Percentiles rank a stretch among this genome's conserved stretches.
Conservation (phyloP, 2,329 filamentous ascomycete species). For the Cercospora nicotianae region DNA sequence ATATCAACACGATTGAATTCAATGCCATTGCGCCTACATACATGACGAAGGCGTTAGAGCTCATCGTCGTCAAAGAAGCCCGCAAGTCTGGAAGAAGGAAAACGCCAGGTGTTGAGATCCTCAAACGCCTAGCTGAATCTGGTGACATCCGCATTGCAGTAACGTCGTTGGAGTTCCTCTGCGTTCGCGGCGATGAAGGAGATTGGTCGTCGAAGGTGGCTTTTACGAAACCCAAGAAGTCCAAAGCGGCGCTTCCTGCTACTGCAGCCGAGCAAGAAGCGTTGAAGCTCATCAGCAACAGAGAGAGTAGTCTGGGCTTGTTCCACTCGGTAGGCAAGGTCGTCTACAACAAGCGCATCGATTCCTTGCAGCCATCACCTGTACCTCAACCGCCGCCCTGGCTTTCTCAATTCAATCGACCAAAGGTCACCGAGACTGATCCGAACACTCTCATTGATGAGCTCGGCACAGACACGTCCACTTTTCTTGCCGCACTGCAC, state of each 20-base stretch:
- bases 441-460: slow-evolving; percentile 81
- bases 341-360: slow-evolving; percentile 88
- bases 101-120: slow-evolving; percentile 74
- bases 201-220: slow-evolving; percentile 73
- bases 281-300: slow-evolving; percentile 76
- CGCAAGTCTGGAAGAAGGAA: slow-evolving; percentile 71
- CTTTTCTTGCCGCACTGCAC: slow-evolving; percentile 85
- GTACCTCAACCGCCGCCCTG: slow-evolving; percentile 49
- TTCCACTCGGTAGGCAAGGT: slow-evolving; percentile 97
- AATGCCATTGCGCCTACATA: slow-evolving; percentile 87
- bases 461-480: slow-evolving; percentile 86
- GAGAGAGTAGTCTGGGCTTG: slow-evolving; percentile 86
- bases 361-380: slow-evolving; percentile 43
- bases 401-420: slow-evolving; percentile 47
- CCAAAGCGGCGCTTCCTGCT: slow-evolving; percentile 59
- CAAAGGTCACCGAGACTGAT: slow-evolving; percentile 48
- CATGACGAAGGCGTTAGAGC: slow-evolving; percentile 78
- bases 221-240: slow-evolving; percentile 68
- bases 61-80: slow-evolving; percentile 82
- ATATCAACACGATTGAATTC: slow-evolving; percentile 81
- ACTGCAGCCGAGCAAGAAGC: slow-evolving; percentile 78
- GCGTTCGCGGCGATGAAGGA: slow-evolving; percentile 73
- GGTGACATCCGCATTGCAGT: slow-evolving; percentile 93
- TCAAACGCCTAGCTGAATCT: slow-evolving; percentile 78
- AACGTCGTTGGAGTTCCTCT: slow-evolving; percentile 88